Conservation (phyloP, 495 filamentous ascomycete species). For the Hypoxylon intermedium region DNA sequence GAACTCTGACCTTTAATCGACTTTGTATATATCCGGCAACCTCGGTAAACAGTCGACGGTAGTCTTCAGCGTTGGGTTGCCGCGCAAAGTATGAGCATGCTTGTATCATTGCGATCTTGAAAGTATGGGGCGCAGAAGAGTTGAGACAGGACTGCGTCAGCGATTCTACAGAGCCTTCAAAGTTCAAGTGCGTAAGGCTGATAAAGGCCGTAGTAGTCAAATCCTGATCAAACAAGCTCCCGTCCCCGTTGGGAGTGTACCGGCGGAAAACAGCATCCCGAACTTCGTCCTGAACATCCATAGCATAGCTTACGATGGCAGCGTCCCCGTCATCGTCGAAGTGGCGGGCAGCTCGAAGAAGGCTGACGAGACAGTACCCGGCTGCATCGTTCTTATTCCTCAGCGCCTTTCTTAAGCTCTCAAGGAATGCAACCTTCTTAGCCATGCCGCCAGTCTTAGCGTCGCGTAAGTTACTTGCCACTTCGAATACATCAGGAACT, state of each 20-base stretch:
- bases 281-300: slow-evolving; percentile 71
- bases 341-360: slow-evolving; percentile 65
- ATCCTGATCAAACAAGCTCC: slow-evolving; percentile 59
- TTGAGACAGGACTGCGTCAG: slow-evolving; percentile 62
- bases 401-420: slow-evolving; percentile 64
- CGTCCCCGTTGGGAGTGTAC: slow-evolving; percentile 53
- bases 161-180: slow-evolving; percentile 61
- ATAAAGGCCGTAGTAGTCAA: slow-evolving; percentile 71
- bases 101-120: slow-evolving; percentile 67
- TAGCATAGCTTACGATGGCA: slow-evolving; percentile 67
- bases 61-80: slow-evolving; percentile 56
- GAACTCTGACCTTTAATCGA: slow-evolving; percentile 56
- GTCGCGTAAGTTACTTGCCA: slow-evolving; percentile 66
- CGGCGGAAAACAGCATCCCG: slow-evolving; percentile 67
- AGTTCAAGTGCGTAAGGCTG: slow-evolving; percentile 63
- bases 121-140: slow-evolving; percentile 60
- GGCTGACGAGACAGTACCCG: slow-evolving; percentile 64
- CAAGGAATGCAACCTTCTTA: slow-evolving; percentile 69
- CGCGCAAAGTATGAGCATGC: slow-evolving; percentile 63
- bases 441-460: slow-evolving; percentile 63
- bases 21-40: slow-evolving; percentile 62
- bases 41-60: slow-evolving; percentile 59
- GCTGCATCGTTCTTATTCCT: slow-evolving; percentile 65
- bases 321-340: slow-evolving; percentile 66
- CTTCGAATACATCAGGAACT: slow-evolving; percentile 69